These are phyloP conservation scores for Paralagenidium karlingii DNA, from an alignment of 352 stramenopile genomes.

Conservation along the genomic window DNA sequence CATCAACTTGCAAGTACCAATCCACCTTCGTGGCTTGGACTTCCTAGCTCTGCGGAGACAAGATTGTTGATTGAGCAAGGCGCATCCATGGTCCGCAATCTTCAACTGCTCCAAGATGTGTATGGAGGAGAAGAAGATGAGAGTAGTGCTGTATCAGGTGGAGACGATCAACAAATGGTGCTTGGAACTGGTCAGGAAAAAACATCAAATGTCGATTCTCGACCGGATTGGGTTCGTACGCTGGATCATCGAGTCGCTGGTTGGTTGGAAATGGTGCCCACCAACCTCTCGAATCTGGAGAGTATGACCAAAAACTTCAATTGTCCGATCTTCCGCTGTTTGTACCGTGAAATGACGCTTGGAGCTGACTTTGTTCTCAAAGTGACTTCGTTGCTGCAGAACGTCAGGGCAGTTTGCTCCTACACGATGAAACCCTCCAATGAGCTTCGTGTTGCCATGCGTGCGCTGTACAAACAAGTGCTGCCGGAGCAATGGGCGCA, in stretches of 20 bases:
- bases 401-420: slow-evolving; percentile 59
- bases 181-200: slow-evolving; percentile 12
- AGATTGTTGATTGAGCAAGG: slow-evolving; percentile 81
- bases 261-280: slow-evolving; percentile 52
- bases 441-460: slow-evolving; percentile 72
- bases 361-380: slow-evolving; percentile 45
- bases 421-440: slow-evolving; percentile 84
- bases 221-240: slow-evolving; percentile 73
- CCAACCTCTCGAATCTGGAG: slow-evolving; percentile 21
- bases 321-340: slow-evolving; percentile 87
- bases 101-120: slow-evolving; percentile 74
- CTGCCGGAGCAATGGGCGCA: slow-evolving; percentile 41
- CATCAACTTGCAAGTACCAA: slow-evolving; percentile 80
- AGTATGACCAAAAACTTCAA: slow-evolving; percentile 44
- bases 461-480: slow-evolving; percentile 52
- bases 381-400: slow-evolving; percentile 56
- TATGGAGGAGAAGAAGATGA: slow-evolving; percentile 47
- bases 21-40: slow-evolving; percentile 86
- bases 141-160: no score
- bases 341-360: slow-evolving; percentile 80
- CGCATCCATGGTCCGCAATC: slow-evolving; percentile 57
- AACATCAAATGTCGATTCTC: slow-evolving; percentile 22
- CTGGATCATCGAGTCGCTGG: slow-evolving; percentile 49
- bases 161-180: slow-evolving; percentile 57
- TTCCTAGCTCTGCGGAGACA: slow-evolving; percentile 86